Evolutionary conservation across 2,329 filamentous ascomycete genomes (phyloP), one percentile per base, ranked within the genome.

Genomic region (Aspergillus fumigatus): DNA sequence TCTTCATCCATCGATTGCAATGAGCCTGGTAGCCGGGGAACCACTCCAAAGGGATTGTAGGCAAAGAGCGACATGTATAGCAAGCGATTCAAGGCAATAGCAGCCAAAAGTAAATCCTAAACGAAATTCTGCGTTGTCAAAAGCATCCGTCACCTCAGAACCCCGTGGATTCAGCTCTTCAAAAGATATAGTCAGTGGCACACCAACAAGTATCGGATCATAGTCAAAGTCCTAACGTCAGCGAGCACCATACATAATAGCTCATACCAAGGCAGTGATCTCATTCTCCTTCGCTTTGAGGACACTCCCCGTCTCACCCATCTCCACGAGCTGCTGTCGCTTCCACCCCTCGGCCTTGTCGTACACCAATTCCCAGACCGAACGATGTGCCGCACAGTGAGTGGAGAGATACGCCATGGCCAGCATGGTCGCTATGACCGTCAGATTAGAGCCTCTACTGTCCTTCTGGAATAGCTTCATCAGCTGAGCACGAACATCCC

Each of bases 291-390:
- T 47, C 6, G 8, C 43, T 19, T 48, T 43, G 38, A 48, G 14
- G 38, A 48, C 29, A 21, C 9, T 4, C 14, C 43, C 51, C 5
- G 5, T 4, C 4, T 26, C 45, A 0, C 27, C 32, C 29, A 26
- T 53, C 45, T 50, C 9, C 9, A 4, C 29, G 3, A 43, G n/a
- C 19, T 6, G 7, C 43, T 14, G 25, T 27, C 40, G n/a, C 7
- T 59, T 50, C 63, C 62, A 65, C 1, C 23, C 11, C 1, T 62
- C 52, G 40, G 61, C 63, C 19, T 65, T 65, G 6, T 11, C 51
- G 17, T 54, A 52, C 14, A 64, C 59, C 40, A 65, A 50, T 9
- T 64, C 62, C 63, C 62, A 65, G 4, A 57, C 8, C 45, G 25
- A 32, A 19, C 51, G 53, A 1, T 19, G 51, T 6, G 48, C 45